These are phyloP conservation scores for Datura wrightii DNA, from an alignment of 257 asterid genomes.

Conservation along the genomic window DNA sequence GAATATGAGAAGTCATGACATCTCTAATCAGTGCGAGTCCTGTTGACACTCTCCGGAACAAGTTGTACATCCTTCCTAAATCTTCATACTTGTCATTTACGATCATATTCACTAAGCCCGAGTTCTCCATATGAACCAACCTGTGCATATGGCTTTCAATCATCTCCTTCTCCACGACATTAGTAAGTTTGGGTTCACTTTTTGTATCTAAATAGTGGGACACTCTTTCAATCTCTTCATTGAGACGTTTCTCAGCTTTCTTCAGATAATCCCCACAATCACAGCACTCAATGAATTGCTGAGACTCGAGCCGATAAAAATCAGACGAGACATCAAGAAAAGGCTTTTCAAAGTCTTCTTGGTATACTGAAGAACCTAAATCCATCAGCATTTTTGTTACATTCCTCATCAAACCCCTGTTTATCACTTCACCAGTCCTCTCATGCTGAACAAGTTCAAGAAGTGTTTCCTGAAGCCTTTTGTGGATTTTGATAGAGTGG, in stretches of 20 bases:
- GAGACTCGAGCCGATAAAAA: conserved; percentile 43
- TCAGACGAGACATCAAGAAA: conserved; percentile 46
- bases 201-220: conserved; percentile 39
- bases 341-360: conserved; percentile 45
- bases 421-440: conserved; percentile 47
- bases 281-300: conserved; percentile 44
- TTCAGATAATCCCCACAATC: conserved; percentile 48
- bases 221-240: conserved; percentile 47
- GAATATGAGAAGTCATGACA: conserved; percentile 44
- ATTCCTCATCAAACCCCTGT: conserved; percentile 48
- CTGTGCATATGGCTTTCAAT: conserved; percentile 41
- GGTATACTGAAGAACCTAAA: conserved; percentile 43
- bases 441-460: conserved; percentile 42
- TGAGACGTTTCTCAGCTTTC: conserved; percentile 46
- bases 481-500: conserved; percentile 42
- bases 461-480: conserved; percentile 45
- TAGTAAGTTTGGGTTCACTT: conserved; percentile 44
- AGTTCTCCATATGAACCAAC: conserved; percentile 47
- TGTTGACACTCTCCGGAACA: conserved; percentile 41
- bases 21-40: conserved; percentile 44
- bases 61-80: conserved; percentile 45
- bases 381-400: conserved; percentile 45
- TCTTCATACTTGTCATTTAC: conserved; percentile 43
- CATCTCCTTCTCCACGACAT: conserved; percentile 47
- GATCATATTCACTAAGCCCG: conserved; percentile 44